A percentile compares a stretch with the other conserved stretches of the same genome.
These are phyloP conservation scores for Didymella pomorum DNA, from an alignment of 2,329 filamentous ascomycete genomes.

Conservation along the genomic window DNA sequence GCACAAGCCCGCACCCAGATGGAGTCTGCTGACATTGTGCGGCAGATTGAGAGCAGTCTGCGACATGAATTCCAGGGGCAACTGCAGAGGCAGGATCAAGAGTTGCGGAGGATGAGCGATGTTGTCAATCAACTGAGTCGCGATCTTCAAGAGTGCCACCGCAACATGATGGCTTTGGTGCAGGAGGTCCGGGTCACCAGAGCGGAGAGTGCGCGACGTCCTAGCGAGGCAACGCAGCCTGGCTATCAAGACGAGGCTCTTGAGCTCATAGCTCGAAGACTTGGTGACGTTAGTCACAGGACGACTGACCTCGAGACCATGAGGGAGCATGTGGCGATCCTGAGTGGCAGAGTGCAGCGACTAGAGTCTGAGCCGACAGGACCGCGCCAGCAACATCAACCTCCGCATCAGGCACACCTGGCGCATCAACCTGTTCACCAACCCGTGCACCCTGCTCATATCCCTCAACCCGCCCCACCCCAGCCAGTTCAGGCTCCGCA, in stretches of 20 bases:
- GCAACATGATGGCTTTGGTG: slow-evolving; percentile 47
- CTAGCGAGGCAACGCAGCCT: slow-evolving; percentile 25
- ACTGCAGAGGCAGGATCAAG: slow-evolving; percentile 37
- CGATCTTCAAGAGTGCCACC: slow-evolving; percentile 52
- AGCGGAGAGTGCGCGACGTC: slow-evolving; percentile 27
- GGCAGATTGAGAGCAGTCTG: slow-evolving; percentile 48
- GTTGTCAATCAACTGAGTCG: slow-evolving; percentile 51
- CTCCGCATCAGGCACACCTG: not conserved
- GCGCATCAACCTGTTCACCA: slow-evolving; percentile 5
- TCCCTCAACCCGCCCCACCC: slow-evolving; percentile 24
- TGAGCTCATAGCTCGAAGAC: slow-evolving; percentile 55
- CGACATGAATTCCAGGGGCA: slow-evolving; percentile 48
- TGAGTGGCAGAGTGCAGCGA: slow-evolving; percentile 56
- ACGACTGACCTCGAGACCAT: slow-evolving; percentile 57
- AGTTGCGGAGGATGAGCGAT: slow-evolving; percentile 53
- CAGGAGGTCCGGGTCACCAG: slow-evolving; percentile 43
- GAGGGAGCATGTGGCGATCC: slow-evolving; percentile 57
- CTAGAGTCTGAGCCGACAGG: slow-evolving; percentile 26
- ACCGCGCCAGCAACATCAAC: slow-evolving; percentile 5
- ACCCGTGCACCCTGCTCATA: slow-evolving; percentile 26
- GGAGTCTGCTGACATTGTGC: slow-evolving; percentile 37
- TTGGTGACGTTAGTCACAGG: slow-evolving; percentile 53
- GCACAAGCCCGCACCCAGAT: slow-evolving; percentile 45
- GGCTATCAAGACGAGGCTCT: slow-evolving; percentile 51
- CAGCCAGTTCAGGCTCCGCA: not conserved